Evolutionary conservation across 352 stramenopile genomes (phyloP).

Genomic region (Pythium sukuiense): DNA sequence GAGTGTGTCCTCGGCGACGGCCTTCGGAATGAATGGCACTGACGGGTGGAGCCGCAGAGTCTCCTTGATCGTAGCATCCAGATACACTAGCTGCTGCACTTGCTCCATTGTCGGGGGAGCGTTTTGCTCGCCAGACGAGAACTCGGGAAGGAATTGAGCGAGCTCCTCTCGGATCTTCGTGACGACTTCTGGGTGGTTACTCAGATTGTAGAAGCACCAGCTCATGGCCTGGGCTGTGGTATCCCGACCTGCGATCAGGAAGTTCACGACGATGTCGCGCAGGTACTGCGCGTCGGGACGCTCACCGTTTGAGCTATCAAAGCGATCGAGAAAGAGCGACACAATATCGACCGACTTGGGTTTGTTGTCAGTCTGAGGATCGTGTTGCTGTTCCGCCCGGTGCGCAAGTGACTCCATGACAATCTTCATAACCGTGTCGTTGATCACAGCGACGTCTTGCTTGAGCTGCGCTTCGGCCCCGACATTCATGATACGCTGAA

Average conservation of each 20-base stretch:
- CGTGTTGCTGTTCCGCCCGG: not conserved
- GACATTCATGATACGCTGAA: constrained; percentile 41
- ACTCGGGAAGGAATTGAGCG: constrained; percentile 23
- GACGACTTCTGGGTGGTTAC: constrained; percentile 50
- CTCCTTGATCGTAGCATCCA: constrained; percentile 66
- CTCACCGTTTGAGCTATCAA: not conserved
- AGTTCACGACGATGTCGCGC: constrained; percentile 80
- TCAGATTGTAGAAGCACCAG: constrained; percentile 78
- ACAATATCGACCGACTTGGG: constrained; percentile 29
- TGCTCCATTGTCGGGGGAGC: constrained; percentile 45
- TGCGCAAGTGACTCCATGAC: constrained; percentile 30
- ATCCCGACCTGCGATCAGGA: constrained; percentile 70
- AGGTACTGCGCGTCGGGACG: constrained; percentile 30
- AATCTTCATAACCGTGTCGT: constrained; percentile 37
- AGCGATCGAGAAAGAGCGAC: constrained; percentile 15
- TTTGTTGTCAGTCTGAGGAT: not conserved
- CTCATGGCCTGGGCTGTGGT: constrained; percentile 68
- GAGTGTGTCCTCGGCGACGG: constrained; percentile 46
- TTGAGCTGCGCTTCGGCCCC: constrained; percentile 38
- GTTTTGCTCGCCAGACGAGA: not conserved
- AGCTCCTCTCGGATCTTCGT: constrained; percentile 56
- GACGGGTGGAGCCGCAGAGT: constrained; percentile 66
- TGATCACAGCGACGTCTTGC: constrained; percentile 32
- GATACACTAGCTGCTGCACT: constrained; percentile 53
- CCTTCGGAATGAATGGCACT: constrained; percentile 42